Base-by-base conservation (phyloP, 1,284 basidiomycete species). In the Dichomitus squalens region DNA sequence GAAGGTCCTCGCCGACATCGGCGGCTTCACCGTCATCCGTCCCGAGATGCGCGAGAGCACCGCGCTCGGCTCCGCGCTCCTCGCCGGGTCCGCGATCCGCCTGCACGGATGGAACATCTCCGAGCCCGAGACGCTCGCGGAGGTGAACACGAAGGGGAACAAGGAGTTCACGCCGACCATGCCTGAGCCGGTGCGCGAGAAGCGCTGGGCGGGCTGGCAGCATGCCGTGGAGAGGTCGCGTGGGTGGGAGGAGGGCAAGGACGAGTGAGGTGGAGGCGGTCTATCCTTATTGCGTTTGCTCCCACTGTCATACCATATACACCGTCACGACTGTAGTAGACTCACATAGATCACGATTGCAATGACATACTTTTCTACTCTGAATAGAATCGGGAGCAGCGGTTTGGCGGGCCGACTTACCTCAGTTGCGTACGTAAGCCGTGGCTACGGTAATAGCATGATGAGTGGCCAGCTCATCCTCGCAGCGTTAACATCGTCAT, bases 41-140 rank as follows among this genome's bases (percentile, higher is more conserved):
- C 96, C 96, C 14, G 89, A 94, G 69, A 99, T 99, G 96, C 81
- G 96, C 72, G 96, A 99, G 91, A 95, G 93, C 8, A 99, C 96
- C 6, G 96, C 97, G 5, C 80, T 99, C 38, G 96, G 96, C n/a
- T 94, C 95, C 8, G 97, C 97, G 18, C 78, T 99, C 39, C 84
- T 98, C n/a, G 96, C 97, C 14, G 97, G 92, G 14, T 85, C 92
- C 39, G 95, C 96, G 0, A 82, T 98, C 33, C 80, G 84, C 5
- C 78, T 98, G 27, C 96, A 93, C 67, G 96, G 95, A n/a, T 99
- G 96, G 97, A 88, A 98, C 72, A 75, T 98, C 55, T 81, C 77
- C 59, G 84, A 86, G 53, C 95, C 96, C 0, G 87, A 93, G 72
- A 95, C 95, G 23, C 80, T 99, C n/a, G 75, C 75, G 11, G 84